Evolutionary conservation across 2,329 filamentous ascomycete genomes (phyloP), one percentile per base, ranked within the genome.

Genomic region (Penicillium vulpinum): DNA sequence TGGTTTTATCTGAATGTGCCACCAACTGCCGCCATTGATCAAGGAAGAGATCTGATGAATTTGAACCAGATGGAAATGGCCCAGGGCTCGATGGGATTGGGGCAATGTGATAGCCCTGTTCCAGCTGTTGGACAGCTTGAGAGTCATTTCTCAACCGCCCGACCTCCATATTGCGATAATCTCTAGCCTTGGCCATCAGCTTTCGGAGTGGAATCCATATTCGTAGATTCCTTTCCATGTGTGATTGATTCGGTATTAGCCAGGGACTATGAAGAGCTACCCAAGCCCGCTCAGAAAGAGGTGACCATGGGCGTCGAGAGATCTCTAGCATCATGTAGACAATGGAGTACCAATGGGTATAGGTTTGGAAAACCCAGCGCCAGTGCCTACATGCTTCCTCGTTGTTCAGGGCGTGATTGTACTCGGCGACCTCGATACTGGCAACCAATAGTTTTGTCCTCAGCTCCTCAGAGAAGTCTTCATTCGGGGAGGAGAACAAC

Each of bases 291-390:
- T 83, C 81, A 0, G 78, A 63, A 4, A 75, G 71, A 1, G 79
- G 72, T 11, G 78, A 78, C 78, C 79, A 81, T 2, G 75, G 73
- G 0, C 78, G 72, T 3, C 77, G 77, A 15, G 76, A 78, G 1
- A 80, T 70, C 62, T 85, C 81, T 13, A 85, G 75, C 28, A 86
- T 63, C 0, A 85, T 73, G 61, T 83, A 86, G 0, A 83, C 81
- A 4, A 85, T 78, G 5, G 83, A 81, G 60, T 85, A 78, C 82
- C 83, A 86, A 57, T 85, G 82, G 0, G 80, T 83, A 65, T 84
- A 85, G 0, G 81, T 83, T 62, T 84, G 80, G 67, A 83, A 85
- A 6, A 84, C 72, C 84, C 84, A 86, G 18, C 81, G 80, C 79
- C 81, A 85, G 45, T 80, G 79, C 10, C 76, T 77, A 51, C 76